Evolutionary conservation across 2,329 filamentous ascomycete species (phyloP).

Genomic region (Aspergillus niger): DNA sequence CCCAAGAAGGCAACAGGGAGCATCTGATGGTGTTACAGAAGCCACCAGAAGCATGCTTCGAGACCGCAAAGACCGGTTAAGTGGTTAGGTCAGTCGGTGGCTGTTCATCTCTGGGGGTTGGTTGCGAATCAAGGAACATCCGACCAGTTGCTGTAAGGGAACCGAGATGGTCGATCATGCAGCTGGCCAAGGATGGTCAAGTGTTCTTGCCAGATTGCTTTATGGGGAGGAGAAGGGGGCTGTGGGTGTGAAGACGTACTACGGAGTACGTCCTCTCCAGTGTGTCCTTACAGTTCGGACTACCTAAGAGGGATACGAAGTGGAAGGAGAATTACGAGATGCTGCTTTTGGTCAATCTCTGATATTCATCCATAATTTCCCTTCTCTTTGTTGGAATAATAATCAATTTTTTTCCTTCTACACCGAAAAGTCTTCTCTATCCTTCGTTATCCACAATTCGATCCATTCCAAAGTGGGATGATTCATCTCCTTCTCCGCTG

Average conservation of each 20-base stretch:
- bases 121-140: constrained; percentile 3
- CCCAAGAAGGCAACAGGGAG: background rate
- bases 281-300: background rate
- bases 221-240: background rate
- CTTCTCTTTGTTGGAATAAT: no score
- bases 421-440: no score
- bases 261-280: background rate
- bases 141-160: constrained; percentile 2
- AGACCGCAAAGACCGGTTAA: background rate
- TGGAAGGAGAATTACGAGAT: background rate
- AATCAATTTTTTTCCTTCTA: no score
- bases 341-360: background rate
- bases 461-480: background rate
- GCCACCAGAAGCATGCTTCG: background rate
- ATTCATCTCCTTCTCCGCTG: background rate
- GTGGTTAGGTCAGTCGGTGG: background rate
- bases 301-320: background rate
- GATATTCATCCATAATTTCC: no score
- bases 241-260: background rate
- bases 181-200: constrained; percentile 7
- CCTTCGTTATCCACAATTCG: no score
- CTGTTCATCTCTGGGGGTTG: background rate
- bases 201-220: background rate
- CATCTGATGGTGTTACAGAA: background rate
- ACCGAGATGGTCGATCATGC: constrained; percentile 9